Conservation (phyloP, 139 green algal species). For the Chlamydomonas sp. region DNA sequence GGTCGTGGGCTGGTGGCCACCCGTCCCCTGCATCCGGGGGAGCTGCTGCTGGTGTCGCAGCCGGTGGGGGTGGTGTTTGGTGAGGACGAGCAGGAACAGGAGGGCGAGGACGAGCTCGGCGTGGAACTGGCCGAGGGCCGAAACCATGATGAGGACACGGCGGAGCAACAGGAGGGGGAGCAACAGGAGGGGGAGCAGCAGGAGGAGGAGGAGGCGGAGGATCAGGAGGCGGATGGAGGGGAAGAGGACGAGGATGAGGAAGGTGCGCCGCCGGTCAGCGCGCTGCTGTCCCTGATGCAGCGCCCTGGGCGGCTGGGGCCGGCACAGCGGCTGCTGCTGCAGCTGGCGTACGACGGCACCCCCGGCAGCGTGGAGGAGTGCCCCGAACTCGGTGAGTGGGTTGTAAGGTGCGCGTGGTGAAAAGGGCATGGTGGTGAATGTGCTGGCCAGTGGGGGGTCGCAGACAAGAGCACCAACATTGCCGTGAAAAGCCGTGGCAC, state of each 20-base stretch:
- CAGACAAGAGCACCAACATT: neutral
- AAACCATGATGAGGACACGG: neutral
- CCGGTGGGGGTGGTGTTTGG: neutral
- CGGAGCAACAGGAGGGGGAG: neutral
- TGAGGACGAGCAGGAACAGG: neutral
- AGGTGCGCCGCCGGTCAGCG: neutral
- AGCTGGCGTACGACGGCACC: neutral
- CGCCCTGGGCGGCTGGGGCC: neutral
- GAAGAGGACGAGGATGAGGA: neutral
- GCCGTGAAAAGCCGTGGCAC: neutral
- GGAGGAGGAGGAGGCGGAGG: neutral
- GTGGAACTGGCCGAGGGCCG: neutral
- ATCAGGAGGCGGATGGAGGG: too few species aligned
- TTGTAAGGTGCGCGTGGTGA: neutral
- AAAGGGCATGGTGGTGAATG: too few species aligned
- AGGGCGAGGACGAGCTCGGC: neutral
- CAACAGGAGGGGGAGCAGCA: neutral
- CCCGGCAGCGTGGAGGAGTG: neutral
- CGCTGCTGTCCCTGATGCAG: neutral
- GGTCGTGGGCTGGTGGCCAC: slow-evolving; percentile 11
- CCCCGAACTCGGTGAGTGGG: neutral
- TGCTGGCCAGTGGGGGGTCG: neutral
- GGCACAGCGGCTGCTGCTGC: slow-evolving; percentile 10
- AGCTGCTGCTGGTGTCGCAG: slow-evolving; percentile 22
- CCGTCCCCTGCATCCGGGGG: neutral